Evolutionary conservation across 1,139 yeast genomes (phyloP).

Genomic region (Diutina mesorugosa): DNA sequence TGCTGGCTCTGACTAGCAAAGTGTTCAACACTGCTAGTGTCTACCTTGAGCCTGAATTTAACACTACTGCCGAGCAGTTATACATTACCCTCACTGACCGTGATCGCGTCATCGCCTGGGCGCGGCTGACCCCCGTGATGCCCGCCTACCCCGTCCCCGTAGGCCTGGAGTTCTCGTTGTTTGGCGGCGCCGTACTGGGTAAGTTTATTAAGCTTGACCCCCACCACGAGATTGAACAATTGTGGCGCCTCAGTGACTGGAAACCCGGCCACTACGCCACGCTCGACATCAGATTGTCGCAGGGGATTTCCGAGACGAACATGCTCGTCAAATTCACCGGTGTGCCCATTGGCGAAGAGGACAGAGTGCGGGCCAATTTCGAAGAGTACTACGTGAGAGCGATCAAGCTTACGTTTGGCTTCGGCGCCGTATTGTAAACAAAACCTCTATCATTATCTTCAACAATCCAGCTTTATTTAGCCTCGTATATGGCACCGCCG

Average conservation of each 20-base stretch:
- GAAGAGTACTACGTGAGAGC: constrained; percentile 81
- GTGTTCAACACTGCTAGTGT: constrained; percentile 68
- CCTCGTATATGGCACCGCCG: background rate
- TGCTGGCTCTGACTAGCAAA: background rate
- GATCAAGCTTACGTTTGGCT: constrained; percentile 85
- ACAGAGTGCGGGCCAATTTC: constrained; percentile 71
- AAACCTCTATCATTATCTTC: background rate
- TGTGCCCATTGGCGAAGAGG: constrained; percentile 97
- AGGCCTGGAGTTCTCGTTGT: constrained; percentile 55
- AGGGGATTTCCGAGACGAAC: constrained; percentile 73
- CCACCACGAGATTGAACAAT: constrained; percentile 48
- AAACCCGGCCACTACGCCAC: constrained; percentile 67
- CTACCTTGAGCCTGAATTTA: constrained; percentile 68
- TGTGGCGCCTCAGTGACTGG: constrained; percentile 90
- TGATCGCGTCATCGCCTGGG: constrained; percentile 77
- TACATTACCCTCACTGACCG: constrained; percentile 67
- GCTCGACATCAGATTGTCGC: constrained; percentile 51
- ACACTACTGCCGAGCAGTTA: constrained; percentile 77
- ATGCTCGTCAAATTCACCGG: constrained; percentile 74
- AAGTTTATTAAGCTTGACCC: constrained; percentile 47
- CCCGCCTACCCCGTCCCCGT: constrained; percentile 36
- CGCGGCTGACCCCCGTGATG: constrained; percentile 62
- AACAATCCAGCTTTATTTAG: background rate
- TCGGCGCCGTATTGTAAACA: constrained; percentile 60
- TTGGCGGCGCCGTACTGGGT: constrained; percentile 85